phyloP scores from a whole-genome alignment of 108 stramenopile genomes.

The Chaetoceros tenuissimus region DNA sequence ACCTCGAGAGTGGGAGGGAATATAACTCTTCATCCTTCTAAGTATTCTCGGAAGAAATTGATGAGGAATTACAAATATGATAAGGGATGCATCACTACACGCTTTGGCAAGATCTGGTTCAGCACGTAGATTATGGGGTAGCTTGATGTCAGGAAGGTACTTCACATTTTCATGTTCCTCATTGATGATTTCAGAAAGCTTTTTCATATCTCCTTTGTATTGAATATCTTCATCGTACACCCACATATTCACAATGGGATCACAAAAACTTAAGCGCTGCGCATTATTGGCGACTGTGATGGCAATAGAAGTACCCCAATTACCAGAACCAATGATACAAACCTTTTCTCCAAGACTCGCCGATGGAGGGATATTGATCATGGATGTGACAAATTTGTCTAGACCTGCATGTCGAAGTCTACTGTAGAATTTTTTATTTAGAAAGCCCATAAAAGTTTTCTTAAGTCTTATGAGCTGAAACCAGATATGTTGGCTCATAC shows the following conservation, averaged over 20 bases:
- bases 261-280: constrained; percentile 34
- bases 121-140: constrained; percentile 61
- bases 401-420: no score
- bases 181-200: constrained; percentile 71
- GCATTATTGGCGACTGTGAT: constrained; percentile 48
- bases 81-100: constrained; percentile 42
- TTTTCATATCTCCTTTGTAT: not conserved
- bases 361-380: no score
- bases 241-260: constrained; percentile 52
- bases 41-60: constrained; percentile 45
- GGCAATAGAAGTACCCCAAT: constrained; percentile 68
- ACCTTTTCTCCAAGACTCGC: no score
- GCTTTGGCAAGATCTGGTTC: constrained; percentile 45
- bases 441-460: no score
- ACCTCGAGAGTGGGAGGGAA: constrained; percentile 19
- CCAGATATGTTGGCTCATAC: no score
- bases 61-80: constrained; percentile 73
- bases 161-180: constrained; percentile 68
- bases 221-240: constrained; percentile 48
- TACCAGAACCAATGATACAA: constrained; percentile 62
- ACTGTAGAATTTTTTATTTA: no score
- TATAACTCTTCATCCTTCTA: constrained; percentile 30
- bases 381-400: no score
- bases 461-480: no score
- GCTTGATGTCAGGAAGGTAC: constrained; percentile 64